Base-by-base conservation (phyloP, 139 green algal genomes). In the Chlamydomonas sp. region DNA sequence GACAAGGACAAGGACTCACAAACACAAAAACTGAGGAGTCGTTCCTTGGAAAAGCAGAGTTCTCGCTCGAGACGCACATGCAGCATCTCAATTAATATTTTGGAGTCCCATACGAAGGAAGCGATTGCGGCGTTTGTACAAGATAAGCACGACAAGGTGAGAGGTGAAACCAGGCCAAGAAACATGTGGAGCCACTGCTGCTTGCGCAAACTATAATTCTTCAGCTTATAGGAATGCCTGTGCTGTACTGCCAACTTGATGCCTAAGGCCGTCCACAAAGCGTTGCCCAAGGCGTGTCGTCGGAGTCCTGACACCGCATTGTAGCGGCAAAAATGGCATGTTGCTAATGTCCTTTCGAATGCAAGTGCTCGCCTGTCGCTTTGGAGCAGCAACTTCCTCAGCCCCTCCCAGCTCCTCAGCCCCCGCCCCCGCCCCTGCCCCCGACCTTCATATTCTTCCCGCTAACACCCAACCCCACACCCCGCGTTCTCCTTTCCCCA, bases 101-200 rank as follows among this genome's bases (percentile, higher is more conserved):
- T 87, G 73, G 83, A 87, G 15, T 5, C 73, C 3, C 73, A 80
- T 49, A 80, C 59, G 3, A n/a, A 63, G 7, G 83, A 87, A 5
- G 83, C 83, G 1, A 87, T 87, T 57, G 62, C 73, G 7, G 4
- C 12, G 1, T 87, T 76, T 61, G 83, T 87, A 16, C 73, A 75
- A 15, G 83, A 81, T 0, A 87, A 87, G 57, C 80, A 75, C 31
- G 82, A 80, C 10, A 87, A 87, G 82, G 82, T 73, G 5, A 57
- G 31, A 49, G 31, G 31, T 49, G 31, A 49, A 49, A 49, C 31
- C 31, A 49, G 31, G 31, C 31, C 31, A 49, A 49, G 31, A 49
- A 49, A 49, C 31, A 49, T 49, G 31, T 49, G 31, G 31, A 49
- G 31, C 31, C 31, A 49, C 31, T 49, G 31, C 31, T 49, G 31